Evolutionary conservation across 2,329 filamentous ascomycete genomes (phyloP).

Genomic region (Moelleriella libera): DNA sequence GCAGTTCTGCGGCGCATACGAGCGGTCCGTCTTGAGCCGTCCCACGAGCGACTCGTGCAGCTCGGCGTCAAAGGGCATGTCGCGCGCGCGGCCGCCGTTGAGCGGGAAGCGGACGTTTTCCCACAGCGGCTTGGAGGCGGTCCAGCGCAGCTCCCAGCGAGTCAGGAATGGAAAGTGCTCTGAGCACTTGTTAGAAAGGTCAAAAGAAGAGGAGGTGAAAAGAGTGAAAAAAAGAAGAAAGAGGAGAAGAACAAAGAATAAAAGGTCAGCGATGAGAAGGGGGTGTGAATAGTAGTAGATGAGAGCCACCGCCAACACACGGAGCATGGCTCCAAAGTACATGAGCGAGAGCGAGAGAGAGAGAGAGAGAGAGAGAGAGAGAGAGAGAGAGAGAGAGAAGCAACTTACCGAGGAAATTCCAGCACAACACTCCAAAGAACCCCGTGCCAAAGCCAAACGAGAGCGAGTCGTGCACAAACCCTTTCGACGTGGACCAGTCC

Average conservation of each 20-base stretch:
- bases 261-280: too few relatives aligned
- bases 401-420: constrained; percentile 27
- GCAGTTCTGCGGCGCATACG: constrained; percentile 19
- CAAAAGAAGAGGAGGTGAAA: too few relatives aligned
- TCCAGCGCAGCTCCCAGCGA: constrained; percentile 21
- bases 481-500: constrained; percentile 16
- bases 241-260: too few relatives aligned
- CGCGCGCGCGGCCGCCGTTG: constrained; percentile 20
- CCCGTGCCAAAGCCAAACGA: constrained; percentile 20
- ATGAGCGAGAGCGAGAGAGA: neutral
- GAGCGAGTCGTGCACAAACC: constrained; percentile 24
- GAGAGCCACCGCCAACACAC: too few relatives aligned
- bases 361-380: neutral
- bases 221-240: too few relatives aligned
- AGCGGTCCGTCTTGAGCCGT: constrained; percentile 14
- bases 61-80: constrained; percentile 23
- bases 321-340: too few relatives aligned
- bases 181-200: constrained; percentile 3
- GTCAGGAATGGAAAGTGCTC: constrained; percentile 25
- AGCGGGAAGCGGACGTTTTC: constrained; percentile 21
- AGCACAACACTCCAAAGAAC: constrained; percentile 23
- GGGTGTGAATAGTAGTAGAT: too few relatives aligned
- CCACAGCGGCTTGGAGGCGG: constrained; percentile 13
- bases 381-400: neutral
- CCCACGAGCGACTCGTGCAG: constrained; percentile 22